Evolutionary conservation across 2,329 filamentous ascomycete species (phyloP).

Genomic region (Colletotrichum caudatum): DNA sequence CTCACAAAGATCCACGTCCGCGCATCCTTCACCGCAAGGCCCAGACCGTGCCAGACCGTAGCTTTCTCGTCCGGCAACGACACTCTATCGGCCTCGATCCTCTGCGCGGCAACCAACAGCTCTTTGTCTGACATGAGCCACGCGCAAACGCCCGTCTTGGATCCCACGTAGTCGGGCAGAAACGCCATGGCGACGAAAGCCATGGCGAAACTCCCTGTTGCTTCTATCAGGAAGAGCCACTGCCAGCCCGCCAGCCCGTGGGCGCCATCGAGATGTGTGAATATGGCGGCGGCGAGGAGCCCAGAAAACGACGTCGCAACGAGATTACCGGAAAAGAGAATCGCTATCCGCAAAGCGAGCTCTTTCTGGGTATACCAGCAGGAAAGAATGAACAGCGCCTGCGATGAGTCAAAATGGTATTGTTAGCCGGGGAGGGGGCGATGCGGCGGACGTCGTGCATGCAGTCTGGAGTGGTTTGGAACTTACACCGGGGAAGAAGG

Average conservation of each 20-base stretch:
- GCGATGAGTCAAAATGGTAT: background rate
- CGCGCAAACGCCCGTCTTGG: background rate
- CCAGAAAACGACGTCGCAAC: background rate
- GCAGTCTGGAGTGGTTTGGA: background rate
- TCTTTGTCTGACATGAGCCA: background rate
- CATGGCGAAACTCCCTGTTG: background rate
- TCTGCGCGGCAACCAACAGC: background rate
- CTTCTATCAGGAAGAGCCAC: background rate
- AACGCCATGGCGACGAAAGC: background rate
- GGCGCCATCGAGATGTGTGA: background rate
- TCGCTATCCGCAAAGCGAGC: background rate
- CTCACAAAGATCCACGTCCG: background rate
- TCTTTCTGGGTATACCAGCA: background rate
- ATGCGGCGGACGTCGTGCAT: fast-evolving
- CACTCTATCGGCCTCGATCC: background rate
- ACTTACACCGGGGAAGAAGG: background rate
- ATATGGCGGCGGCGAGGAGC: background rate
- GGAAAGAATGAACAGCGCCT: background rate
- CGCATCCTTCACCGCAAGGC: background rate
- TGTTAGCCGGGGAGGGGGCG: background rate
- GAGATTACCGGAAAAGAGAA: background rate
- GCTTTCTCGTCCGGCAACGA: background rate
- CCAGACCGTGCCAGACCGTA: background rate
- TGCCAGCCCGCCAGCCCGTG: background rate
- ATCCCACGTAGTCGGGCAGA: background rate